phyloP scores from a whole-genome alignment of 73 alveolate genomes.

The Symbiodinium pilosum region DNA sequence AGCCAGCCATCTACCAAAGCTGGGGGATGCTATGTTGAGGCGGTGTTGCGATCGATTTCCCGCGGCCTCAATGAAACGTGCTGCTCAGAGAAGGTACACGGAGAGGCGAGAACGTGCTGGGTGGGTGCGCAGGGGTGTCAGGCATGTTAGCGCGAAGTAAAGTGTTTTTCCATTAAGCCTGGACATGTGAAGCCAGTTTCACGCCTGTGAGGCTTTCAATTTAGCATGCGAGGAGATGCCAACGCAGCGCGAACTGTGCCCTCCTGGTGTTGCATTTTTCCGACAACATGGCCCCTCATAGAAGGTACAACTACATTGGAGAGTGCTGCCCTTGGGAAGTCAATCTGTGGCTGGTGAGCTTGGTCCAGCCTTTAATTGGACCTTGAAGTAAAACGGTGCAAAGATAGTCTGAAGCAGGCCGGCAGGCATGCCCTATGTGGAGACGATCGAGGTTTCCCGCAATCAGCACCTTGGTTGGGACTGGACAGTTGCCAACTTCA shows the following conservation, averaged over 20 bases:
- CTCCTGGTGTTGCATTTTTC: background rate
- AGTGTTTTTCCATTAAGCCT: too few relatives aligned
- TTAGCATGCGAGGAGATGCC: conserved; percentile 90
- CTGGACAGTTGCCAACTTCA: too few relatives aligned
- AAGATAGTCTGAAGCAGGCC: too few relatives aligned
- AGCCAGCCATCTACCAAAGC: too few relatives aligned
- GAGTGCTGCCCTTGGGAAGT: background rate
- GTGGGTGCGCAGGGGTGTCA: background rate
- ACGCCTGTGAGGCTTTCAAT: conserved; percentile 50
- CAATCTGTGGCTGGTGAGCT: background rate
- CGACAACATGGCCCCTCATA: background rate
- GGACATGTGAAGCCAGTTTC: too few relatives aligned
- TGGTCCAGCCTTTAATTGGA: too few relatives aligned
- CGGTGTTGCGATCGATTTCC: conserved; percentile 39
- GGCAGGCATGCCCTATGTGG: conserved; percentile 51
- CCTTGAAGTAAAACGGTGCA: too few relatives aligned
- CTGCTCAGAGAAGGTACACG: conserved; percentile 79
- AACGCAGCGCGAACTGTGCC: conserved; percentile 37
- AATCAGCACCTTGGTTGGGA: conserved; percentile 39
- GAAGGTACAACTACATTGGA: conserved; percentile 86
- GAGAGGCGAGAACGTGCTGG: background rate
- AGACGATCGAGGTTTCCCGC: conserved; percentile 55
- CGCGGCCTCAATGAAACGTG: conserved; percentile 75
- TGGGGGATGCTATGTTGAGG: too few relatives aligned
- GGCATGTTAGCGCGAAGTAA: too few relatives aligned